phyloP scores from a whole-genome alignment of 2,329 filamentous ascomycete species.

The Exophiala sideris region DNA sequence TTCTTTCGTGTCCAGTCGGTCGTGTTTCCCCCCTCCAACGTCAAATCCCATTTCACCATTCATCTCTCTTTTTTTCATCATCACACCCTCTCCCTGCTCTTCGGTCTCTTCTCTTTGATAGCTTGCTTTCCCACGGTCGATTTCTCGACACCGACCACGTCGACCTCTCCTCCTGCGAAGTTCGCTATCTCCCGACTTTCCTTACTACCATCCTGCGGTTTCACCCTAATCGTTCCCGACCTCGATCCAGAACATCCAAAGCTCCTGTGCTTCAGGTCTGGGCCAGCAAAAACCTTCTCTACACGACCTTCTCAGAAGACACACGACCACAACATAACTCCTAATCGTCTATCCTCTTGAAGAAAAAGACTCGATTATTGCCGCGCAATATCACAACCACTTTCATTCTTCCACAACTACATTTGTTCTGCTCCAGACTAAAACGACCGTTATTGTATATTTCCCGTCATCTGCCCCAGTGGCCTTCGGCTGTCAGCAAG shows the following conservation, averaged over 20 bases:
- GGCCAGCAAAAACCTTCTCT: constrained; percentile 2
- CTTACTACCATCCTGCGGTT: constrained; percentile 14
- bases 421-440: constrained; percentile 3
- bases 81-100: not conserved
- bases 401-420: constrained; percentile 14
- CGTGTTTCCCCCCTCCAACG: not conserved
- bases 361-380: constrained; percentile 20
- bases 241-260: constrained; percentile 2
- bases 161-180: constrained; percentile 1
- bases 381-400: constrained; percentile 24
- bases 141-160: constrained; percentile 14
- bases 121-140: constrained; percentile 15
- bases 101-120: not conserved
- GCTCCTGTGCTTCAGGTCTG: constrained; percentile 1
- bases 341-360: constrained; percentile 20
- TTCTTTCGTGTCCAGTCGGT: not conserved
- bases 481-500: constrained; percentile 4
- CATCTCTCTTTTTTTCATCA: not conserved
- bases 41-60: too few relatives aligned
- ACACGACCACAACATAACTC: constrained; percentile 10
- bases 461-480: constrained; percentile 9
- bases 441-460: constrained; percentile 16
- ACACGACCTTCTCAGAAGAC: not conserved
- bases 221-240: constrained; percentile 16
- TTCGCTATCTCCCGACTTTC: constrained; percentile 14